Conservation (phyloP, 1,139 yeast genomes). For the Casaregolazyma suthepensis region DNA sequence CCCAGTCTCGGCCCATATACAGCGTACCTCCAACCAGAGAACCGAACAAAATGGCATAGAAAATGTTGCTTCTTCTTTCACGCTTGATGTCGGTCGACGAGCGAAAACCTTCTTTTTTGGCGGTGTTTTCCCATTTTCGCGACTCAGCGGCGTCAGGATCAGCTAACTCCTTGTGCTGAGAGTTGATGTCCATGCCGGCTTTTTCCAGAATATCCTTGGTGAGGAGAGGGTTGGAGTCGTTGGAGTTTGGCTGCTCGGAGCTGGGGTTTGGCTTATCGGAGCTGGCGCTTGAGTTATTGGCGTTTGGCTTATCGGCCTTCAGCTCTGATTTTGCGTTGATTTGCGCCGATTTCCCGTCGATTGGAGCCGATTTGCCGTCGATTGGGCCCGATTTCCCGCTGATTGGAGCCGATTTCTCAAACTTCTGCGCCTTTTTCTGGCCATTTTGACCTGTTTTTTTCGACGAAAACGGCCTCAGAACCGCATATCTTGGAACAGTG, state of each 20-base stretch:
- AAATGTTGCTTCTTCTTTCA: slow-evolving; percentile 32
- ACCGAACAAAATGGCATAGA: slow-evolving; percentile 45
- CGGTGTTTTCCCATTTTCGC: slow-evolving; percentile 33
- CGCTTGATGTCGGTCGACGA: slow-evolving; percentile 64
- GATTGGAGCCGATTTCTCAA: not conserved
- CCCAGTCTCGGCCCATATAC: slow-evolving; percentile 85
- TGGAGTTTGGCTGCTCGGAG: not conserved
- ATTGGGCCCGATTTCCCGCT: not conserved
- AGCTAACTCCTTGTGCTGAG: slow-evolving; percentile 18
- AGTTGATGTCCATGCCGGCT: slow-evolving; percentile 62
- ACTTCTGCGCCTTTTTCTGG: not conserved
- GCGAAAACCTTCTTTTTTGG: slow-evolving; percentile 40
- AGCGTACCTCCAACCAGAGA: slow-evolving; percentile 59
- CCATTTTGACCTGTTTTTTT: not conserved
- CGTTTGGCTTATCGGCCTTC: not conserved
- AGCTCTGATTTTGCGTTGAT: not conserved
- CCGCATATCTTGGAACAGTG: not conserved
- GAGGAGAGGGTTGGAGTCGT: slow-evolving; percentile 46
- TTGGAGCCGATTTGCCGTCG: not conserved
- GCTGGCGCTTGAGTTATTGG: too few relatives aligned
- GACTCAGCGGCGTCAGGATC: slow-evolving; percentile 27
- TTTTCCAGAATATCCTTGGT: slow-evolving; percentile 76
- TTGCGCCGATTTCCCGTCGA: not conserved
- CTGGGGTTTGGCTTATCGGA: not conserved
- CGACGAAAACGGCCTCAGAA: not conserved